Evolutionary conservation across 805 yeast genomes (phyloP).

Genomic region (Wickerhamomyces mucosus): DNA sequence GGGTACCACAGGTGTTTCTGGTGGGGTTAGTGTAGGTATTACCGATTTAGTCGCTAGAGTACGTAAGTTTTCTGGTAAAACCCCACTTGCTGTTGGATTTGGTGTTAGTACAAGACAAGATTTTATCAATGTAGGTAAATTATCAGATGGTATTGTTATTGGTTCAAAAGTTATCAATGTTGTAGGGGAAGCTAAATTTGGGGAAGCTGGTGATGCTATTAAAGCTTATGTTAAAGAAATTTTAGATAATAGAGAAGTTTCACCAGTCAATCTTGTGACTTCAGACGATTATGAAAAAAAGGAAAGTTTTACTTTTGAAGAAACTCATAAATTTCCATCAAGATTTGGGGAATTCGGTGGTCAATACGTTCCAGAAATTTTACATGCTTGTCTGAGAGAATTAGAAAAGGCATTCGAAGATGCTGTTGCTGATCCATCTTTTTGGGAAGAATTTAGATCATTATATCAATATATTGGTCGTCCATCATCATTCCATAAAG

Average conservation of each 20-base stretch:
- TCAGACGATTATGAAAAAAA: slow-evolving; percentile 27
- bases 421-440: slow-evolving; percentile 80
- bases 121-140: slow-evolving; percentile 63
- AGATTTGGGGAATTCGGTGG: slow-evolving; percentile 96
- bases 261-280: slow-evolving; percentile 16
- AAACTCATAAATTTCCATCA: slow-evolving; percentile 59
- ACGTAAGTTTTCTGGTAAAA: slow-evolving; percentile 62
- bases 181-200: slow-evolving; percentile 54
- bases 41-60: slow-evolving; percentile 66
- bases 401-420: slow-evolving; percentile 80
- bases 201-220: slow-evolving; percentile 53
- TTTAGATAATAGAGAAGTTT: slow-evolving; percentile 45
- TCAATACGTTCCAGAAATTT: slow-evolving; percentile 95
- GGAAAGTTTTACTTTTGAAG: slow-evolving; percentile 32
- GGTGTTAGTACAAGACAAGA: slow-evolving; percentile 95
- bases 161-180: slow-evolving; percentile 78
- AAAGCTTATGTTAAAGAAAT: slow-evolving; percentile 60
- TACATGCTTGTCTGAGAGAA: slow-evolving; percentile 84
- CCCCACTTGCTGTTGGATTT: slow-evolving; percentile 91
- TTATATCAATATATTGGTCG: slow-evolving; percentile 92
- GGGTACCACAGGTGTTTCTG: slow-evolving; percentile 94
- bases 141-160: slow-evolving; percentile 93
- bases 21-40: slow-evolving; percentile 52
- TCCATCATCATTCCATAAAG: slow-evolving; percentile 87
- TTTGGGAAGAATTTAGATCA: slow-evolving; percentile 87